Conservation (phyloP, 163 green algal species). For the Coccomyxa subellipsoidea region DNA sequence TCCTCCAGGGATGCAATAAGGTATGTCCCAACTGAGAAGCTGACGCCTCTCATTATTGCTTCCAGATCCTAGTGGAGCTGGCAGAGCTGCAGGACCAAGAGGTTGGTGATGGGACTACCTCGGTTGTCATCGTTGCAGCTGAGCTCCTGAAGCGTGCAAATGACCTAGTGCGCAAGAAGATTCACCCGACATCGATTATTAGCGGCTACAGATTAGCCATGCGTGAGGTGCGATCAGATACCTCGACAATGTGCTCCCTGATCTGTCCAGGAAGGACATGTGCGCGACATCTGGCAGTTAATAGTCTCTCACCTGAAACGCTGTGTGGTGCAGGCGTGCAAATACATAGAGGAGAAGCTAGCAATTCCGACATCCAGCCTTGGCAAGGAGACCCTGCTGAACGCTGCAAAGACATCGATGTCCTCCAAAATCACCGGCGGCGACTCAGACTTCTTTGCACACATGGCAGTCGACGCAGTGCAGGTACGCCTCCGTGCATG, state of each 20-base stretch:
- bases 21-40: too few species aligned
- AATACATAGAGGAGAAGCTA: slow-evolving; percentile 90
- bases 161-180: slow-evolving; percentile 91
- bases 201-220: slow-evolving; percentile 93
- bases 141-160: slow-evolving; percentile 96
- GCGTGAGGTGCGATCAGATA: slow-evolving; percentile 85
- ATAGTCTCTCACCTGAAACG: too few species aligned
- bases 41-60: too few species aligned
- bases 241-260: too few species aligned
- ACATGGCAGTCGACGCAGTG: slow-evolving; percentile 92
- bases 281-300: too few species aligned
- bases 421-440: slow-evolving; percentile 88
- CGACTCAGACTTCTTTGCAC: slow-evolving; percentile 89
- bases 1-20: too few species aligned
- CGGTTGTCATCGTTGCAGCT: slow-evolving; percentile 94
- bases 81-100: slow-evolving; percentile 97
- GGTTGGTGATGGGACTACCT: slow-evolving; percentile 98
- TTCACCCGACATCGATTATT: slow-evolving; percentile 99
- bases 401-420: slow-evolving; percentile 91
- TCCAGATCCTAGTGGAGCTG: slow-evolving; percentile 99
- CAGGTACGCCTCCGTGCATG: not conserved
- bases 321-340: slow-evolving; percentile 66
- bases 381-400: slow-evolving; percentile 80
- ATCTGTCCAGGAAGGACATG: too few species aligned
- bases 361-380: slow-evolving; percentile 76